Evolutionary conservation across 176 grass and related monocot species (phyloP).

Genomic region (Oryza australiensis): DNA sequence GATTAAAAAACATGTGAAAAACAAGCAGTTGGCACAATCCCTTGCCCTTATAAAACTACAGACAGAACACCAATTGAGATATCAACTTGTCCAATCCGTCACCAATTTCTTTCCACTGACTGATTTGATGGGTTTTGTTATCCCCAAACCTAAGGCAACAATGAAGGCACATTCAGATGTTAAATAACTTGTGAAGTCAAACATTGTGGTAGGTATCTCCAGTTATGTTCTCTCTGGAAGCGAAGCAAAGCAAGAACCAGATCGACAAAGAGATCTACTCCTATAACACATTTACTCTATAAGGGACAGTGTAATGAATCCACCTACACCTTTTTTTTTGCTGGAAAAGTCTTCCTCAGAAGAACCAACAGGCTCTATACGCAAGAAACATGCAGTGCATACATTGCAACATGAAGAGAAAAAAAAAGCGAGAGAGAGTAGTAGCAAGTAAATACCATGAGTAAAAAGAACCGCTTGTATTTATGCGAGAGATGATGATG

Average conservation of each 20-base stretch:
- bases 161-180: constrained; percentile 5
- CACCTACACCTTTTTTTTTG: background rate
- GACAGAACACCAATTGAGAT: background rate
- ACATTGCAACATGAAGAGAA: background rate
- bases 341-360: constrained; percentile 13
- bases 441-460: background rate
- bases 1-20: background rate
- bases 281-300: constrained; percentile 18
- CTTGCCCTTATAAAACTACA: background rate
- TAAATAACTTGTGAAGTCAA: background rate
- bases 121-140: constrained; percentile 8
- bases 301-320: constrained; percentile 23
- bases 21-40: background rate
- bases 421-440: background rate
- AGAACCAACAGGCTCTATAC: constrained; percentile 15
- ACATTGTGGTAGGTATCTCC: constrained; percentile 18
- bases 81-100: constrained; percentile 8
- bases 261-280: constrained; percentile 5
- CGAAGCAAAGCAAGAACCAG: background rate
- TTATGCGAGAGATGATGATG: constrained; percentile 12
- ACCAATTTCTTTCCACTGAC: background rate
- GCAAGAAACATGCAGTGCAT: background rate
- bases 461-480: background rate
- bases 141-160: constrained; percentile 7
- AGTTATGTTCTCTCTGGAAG: constrained; percentile 17